Percentiles rank a stretch among this genome's conserved stretches.
Evolutionary conservation across 495 filamentous ascomycete species (phyloP).

Genomic region (Niebla homalea): DNA sequence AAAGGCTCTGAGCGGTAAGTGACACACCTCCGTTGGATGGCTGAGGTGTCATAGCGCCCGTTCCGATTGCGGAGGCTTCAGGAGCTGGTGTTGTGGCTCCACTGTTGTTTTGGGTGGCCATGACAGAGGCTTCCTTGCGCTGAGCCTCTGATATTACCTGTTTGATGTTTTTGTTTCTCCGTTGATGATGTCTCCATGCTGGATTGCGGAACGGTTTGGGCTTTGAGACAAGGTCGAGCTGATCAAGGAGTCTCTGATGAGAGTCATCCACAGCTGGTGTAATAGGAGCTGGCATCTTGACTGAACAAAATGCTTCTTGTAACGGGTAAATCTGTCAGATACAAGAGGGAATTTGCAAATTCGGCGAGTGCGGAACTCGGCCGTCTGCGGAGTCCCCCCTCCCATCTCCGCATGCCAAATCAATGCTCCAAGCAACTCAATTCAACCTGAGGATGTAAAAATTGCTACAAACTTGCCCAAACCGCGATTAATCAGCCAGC

Average conservation of each 20-base stretch:
- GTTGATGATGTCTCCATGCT: slow-evolving; percentile 78
- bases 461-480: not conserved
- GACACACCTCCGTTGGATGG: slow-evolving; percentile 51
- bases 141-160: slow-evolving; percentile 84
- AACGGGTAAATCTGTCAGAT: not conserved
- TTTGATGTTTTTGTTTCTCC: slow-evolving; percentile 97
- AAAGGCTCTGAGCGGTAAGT: slow-evolving; percentile 71
- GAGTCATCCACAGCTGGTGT: slow-evolving; percentile 33
- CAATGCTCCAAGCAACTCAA: too few species aligned
- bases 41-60: slow-evolving; percentile 45
- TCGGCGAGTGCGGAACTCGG: too few species aligned
- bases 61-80: slow-evolving; percentile 32
- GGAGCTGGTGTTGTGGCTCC: slow-evolving; percentile 60
- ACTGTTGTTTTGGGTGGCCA: slow-evolving; percentile 70
- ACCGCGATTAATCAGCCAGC: too few species aligned
- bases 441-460: not conserved
- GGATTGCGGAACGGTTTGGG: slow-evolving; percentile 79
- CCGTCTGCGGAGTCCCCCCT: too few species aligned
- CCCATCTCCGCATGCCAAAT: too few species aligned
- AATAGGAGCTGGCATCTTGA: slow-evolving; percentile 24
- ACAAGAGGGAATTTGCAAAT: not conserved
- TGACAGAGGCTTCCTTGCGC: slow-evolving; percentile 66
- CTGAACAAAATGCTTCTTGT: not conserved
- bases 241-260: slow-evolving; percentile 56
- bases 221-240: slow-evolving; percentile 72